Base-by-base conservation (phyloP, 129 eudicot species). In the Chrysanthemum seticuspe region DNA sequence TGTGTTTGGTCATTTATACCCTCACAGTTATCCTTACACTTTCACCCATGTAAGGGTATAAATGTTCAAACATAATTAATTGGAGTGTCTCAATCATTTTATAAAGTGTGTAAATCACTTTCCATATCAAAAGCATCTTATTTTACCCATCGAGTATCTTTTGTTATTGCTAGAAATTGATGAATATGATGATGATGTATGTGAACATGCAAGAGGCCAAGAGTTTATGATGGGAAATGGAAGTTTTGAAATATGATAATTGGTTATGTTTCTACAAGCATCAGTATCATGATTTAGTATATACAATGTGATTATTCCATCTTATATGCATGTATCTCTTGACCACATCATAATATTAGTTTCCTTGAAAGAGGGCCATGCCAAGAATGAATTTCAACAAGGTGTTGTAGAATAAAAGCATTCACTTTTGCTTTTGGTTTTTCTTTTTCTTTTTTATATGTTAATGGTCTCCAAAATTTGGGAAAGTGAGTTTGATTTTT, bases 331-430 rank as follows among this genome's bases (percentile, higher is more conserved):
- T 74, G 62, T 62, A 62, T 52, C 45, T 64, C 68, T 78, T 78
- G 78, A 78, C 82, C 77, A 76, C 23, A 76, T 68, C 73, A 58
- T 76, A 76, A 76, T 59, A 57, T 76, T 58, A 67, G 80, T 68
- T 67, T 67, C 74, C 74, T 40, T 67, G 67, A 59, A 75, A 68
- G 7, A 25, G 81, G 77, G 61, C 67, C 82, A 78, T 71, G 67
- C 72, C 61, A 71, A 70, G 73, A 64, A 79, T 75, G 78, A 73
- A 82, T 82, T 81, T 82, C 86, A 74, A 82, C 80, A 85, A 78
- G 73, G 80, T 69, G 76, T 77, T 62, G 81, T 73, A 72, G 81
- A 76, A 49, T 72, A 79, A 82, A 78, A 65, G 74, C 69, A 70
- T 49, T 73, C 40, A 59, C 77, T 52, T 47, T 76, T 65, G 61